Evolutionary conservation across 257 asterid genomes (phyloP), one percentile per base, ranked within the genome.

Genomic region (Mentha longifolia): DNA sequence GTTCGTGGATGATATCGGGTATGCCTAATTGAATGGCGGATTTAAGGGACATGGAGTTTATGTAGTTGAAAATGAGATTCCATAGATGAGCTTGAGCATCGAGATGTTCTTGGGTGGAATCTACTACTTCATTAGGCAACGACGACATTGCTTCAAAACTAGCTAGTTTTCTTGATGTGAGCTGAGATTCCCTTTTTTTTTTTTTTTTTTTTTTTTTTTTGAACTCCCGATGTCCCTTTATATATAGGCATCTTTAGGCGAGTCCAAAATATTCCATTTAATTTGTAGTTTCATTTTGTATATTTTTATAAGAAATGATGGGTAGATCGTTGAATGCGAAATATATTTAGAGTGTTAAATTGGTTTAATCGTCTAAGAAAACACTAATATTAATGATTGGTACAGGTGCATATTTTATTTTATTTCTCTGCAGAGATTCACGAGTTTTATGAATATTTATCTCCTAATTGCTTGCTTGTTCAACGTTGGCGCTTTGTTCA

Each of bases 41-140:
- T 52, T 73, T 73, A 15, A 73, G 59, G 47, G 66, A 52, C 66
- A 54, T 54, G 6, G 77, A 54, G 25, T 65, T 73, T 7, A 64
- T 55, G 77, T 12, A 55, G 56, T 17, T 55, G 13, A 39, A 65
- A 0, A 43, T 54, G 60, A 42, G 52, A 35, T 54, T 73, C 66
- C 72, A 64, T 2, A 73, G 39, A 30, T 73, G 77, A 42, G 77
- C 9, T 43, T 73, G 67, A 16, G 77, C 60, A 13, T 64, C 77
- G 0, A 73, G 66, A 15, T 52, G 35, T 5, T 67, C 62, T 67
- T 67, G 49, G 31, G 60, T 49, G 47, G 60, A 49, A 25, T 28
- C 62, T 5, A 25, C 5, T 28, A 25, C 5, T 28, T 0, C 62
- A 12, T 2, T 25, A 2, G 17, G 6, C 9, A 55, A 55, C 3